These are phyloP conservation scores for Monosporascus sp. DNA, from an alignment of 2,329 filamentous ascomycete genomes.

Conservation along the genomic window DNA sequence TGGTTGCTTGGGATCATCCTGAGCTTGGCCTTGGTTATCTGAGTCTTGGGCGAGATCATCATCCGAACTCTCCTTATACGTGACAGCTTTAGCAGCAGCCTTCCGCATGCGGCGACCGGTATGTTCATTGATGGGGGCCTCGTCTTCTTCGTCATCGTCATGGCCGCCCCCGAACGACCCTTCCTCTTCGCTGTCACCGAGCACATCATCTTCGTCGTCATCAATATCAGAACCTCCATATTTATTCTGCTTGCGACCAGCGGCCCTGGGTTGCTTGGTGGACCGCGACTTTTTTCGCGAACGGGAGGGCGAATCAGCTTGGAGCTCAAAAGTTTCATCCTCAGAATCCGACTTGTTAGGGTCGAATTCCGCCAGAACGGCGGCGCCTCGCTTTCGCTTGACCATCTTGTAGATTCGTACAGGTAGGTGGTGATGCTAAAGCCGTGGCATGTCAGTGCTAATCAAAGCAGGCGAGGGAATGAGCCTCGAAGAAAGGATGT, in stretches of 20 bases:
- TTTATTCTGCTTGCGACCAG: conserved; percentile 22
- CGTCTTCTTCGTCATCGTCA: conserved; percentile 30
- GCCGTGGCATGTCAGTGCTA: neutral
- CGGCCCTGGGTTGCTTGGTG: conserved; percentile 25
- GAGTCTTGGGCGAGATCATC: conserved; percentile 29
- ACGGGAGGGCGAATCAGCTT: conserved; percentile 29
- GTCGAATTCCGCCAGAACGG: conserved; percentile 48
- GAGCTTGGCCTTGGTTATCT: conserved; percentile 32
- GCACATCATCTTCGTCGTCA: conserved; percentile 49
- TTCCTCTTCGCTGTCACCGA: conserved; percentile 48
- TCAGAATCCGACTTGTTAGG: conserved; percentile 62
- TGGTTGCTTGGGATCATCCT: conserved; percentile 16
- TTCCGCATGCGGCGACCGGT: conserved; percentile 42
- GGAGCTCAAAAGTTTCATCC: conserved; percentile 60
- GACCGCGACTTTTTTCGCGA: conserved; percentile 36
- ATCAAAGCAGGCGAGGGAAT: neutral
- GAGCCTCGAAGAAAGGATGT: neutral
- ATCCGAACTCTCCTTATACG: conserved; percentile 41
- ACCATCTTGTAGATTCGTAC: conserved; percentile 29
- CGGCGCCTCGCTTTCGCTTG: conserved; percentile 51
- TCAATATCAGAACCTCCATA: conserved; percentile 60
- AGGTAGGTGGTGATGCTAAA: neutral
- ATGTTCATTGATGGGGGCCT: conserved; percentile 30
- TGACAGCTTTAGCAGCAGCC: conserved; percentile 36
- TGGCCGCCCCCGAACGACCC: conserved; percentile 42